These are phyloP conservation scores for Kazachstania bromeliacearum DNA, from an alignment of 805 yeast species.

Conservation along the genomic window DNA sequence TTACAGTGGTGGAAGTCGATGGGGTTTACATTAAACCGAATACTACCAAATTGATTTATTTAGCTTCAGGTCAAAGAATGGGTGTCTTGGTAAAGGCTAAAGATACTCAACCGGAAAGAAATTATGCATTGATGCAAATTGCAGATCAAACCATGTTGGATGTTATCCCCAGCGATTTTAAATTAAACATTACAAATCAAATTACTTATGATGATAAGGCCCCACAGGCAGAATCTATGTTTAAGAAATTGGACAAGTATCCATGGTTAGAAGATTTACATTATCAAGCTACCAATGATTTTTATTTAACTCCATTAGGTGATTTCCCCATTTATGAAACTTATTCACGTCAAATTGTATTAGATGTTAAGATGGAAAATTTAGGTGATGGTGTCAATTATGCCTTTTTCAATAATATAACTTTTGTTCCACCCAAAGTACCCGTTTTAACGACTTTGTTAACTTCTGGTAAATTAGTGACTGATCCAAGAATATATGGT, in stretches of 20 bases:
- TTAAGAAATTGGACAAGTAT: neutral
- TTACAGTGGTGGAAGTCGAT: constrained; percentile 65
- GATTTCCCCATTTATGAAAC: constrained; percentile 42
- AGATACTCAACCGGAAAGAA: constrained; percentile 40
- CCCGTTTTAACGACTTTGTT: constrained; percentile 62
- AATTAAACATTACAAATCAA: constrained; percentile 45
- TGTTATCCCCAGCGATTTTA: constrained; percentile 49
- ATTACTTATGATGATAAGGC: constrained; percentile 39
- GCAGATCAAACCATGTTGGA: constrained; percentile 65
- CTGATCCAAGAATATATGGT: constrained; percentile 60
- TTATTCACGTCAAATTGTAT: constrained; percentile 51
- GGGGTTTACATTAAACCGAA: constrained; percentile 59
- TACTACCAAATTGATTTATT: constrained; percentile 44
- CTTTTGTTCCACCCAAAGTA: constrained; percentile 57
- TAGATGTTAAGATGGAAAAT: constrained; percentile 56
- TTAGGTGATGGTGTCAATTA: constrained; percentile 67
- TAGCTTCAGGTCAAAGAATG: constrained; percentile 77
- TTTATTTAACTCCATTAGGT: constrained; percentile 32
- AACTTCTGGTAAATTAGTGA: constrained; percentile 48
- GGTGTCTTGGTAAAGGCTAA: constrained; percentile 56
- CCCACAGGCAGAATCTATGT: constrained; percentile 20
- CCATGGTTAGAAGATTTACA: constrained; percentile 9
- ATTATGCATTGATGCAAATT: constrained; percentile 53
- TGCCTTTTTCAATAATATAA: constrained; percentile 63
- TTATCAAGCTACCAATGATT: constrained; percentile 26